A percentile compares a stretch with the other conserved stretches of the same genome.
Evolutionary conservation across 805 yeast genomes (phyloP).

Genomic region (Wickerhamiella musiphila): DNA sequence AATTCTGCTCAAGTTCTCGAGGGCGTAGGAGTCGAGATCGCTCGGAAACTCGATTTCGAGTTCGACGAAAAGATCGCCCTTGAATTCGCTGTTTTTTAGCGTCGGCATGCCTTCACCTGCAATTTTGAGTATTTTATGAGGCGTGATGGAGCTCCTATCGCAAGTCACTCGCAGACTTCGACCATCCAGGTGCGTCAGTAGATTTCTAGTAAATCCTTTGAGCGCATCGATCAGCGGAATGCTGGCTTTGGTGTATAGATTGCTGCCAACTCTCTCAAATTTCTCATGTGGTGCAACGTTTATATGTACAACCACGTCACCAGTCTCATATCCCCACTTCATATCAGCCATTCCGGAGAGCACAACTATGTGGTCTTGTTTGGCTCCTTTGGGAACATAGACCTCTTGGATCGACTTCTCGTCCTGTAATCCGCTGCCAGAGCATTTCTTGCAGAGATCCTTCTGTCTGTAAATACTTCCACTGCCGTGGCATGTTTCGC

Average conservation of each 20-base stretch:
- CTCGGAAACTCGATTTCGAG: slow-evolving; percentile 12
- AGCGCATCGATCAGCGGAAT: slow-evolving; percentile 66
- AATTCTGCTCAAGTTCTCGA: slow-evolving; percentile 8
- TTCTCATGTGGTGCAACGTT: slow-evolving; percentile 30
- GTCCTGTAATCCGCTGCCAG: slow-evolving; percentile 42
- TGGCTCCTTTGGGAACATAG: slow-evolving; percentile 55
- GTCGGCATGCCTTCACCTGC: slow-evolving; percentile 12
- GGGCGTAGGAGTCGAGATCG: slow-evolving; percentile 5
- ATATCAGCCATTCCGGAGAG: slow-evolving; percentile 63
- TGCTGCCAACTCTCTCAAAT: slow-evolving; percentile 43
- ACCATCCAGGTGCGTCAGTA: slow-evolving; percentile 64
- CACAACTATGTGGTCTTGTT: slow-evolving; percentile 40
- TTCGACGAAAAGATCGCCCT: slow-evolving; percentile 13
- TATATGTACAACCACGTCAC: slow-evolving; percentile 56
- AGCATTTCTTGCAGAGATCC: slow-evolving; percentile 64
- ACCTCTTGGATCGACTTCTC: slow-evolving; percentile 64
- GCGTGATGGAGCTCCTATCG: slow-evolving; percentile 56
- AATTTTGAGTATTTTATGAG: slow-evolving; percentile 10
- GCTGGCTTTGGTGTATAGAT: slow-evolving; percentile 40
- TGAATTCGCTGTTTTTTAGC: slow-evolving; percentile 4
- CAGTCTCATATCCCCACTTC: slow-evolving; percentile 49
- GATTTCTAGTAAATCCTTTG: slow-evolving; percentile 54
- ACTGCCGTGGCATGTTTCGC: slow-evolving; percentile 53
- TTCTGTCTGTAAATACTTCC: slow-evolving; percentile 45
- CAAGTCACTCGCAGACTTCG: slow-evolving; percentile 47